A percentile compares a stretch with the other conserved stretches of the same genome.
These are phyloP conservation scores for Geotrichum macrosporum DNA, from an alignment of 1,139 yeast species.

Conservation along the genomic window DNA sequence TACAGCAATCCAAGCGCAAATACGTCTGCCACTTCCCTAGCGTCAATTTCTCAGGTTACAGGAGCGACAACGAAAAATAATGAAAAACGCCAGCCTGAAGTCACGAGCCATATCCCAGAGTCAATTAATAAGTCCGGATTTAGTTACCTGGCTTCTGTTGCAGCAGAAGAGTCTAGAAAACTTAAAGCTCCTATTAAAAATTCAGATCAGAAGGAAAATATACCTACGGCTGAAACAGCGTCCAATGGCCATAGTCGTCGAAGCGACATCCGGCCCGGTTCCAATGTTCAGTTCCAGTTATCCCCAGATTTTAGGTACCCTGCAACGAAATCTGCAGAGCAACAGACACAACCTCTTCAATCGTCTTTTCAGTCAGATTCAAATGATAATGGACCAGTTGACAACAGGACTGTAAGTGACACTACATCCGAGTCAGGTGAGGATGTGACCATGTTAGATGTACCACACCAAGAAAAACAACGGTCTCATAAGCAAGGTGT, in stretches of 20 bases:
- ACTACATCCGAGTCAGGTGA: constrained; percentile 1
- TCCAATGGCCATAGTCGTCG: neutral
- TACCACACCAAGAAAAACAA: constrained; percentile 16
- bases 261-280: neutral
- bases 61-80: neutral
- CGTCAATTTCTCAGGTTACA: neutral
- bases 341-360: constrained; percentile 2
- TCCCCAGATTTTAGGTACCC: constrained; percentile 14
- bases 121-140: constrained; percentile 7
- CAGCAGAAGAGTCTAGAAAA: constrained; percentile 14
- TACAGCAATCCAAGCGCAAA: constrained; percentile 15
- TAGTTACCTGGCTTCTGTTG: constrained; percentile 16
- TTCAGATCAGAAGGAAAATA: neutral
- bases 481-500: constrained; percentile 23
- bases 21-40: neutral
- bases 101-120: no score
- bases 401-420: no score
- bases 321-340: neutral
- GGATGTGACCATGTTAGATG: constrained; percentile 9
- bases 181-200: neutral
- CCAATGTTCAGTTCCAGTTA: neutral
- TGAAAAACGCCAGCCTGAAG: no score
- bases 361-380: no score
- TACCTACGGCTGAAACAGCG: neutral
- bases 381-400: neutral